Base-by-base conservation (phyloP, 805 yeast genomes). In the Nakazawaea ernobii region DNA sequence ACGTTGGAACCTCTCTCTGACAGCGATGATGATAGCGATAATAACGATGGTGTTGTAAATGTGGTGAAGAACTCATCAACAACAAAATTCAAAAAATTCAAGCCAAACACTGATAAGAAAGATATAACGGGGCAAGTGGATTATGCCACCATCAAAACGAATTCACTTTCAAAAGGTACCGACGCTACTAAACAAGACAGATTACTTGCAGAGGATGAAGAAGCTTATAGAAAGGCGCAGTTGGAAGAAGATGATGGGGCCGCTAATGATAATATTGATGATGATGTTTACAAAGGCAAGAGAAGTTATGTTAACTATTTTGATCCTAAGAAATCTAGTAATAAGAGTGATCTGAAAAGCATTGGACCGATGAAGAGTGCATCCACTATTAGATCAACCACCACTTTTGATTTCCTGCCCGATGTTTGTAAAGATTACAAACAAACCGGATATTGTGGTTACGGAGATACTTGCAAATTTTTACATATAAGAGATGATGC, bases 401-500 rank as follows among this genome's bases (percentile, higher is more conserved):
- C 87, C 0, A 69, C 82, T 1, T 74, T 85, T 35, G 99, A 94
- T 59, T 94, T 83, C 59, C 96, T 88, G 60, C 91, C 95, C 1
- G 97, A 94, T 59, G 83, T 94, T 1, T 94, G 99, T 61, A 94
- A 92, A 59, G 98, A 94, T 63, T 94, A 77, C 63, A 76, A 80
- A 49, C 86, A 84, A 55, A 91, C 95, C 0, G 99, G 99, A 0
- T 91, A 81, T 60, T 94, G 99, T 72, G 97, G 97, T 6, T 94
- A 84, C 61, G 99, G 99, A 8, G 99, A 94, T 57, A 84, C 94
- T 32, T 94, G 99, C 69, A 94, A 94, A 67, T 94, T 94, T 62
- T 62, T 92, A 32, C 99, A 94, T 61, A 79, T 87, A 13, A 68
- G 99, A 63, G 97, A 88, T 55, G 96, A 88, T 58, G 85, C 82